Evolutionary conservation across 179 eudicot species (phyloP).

Genomic region (Vitellaria paradoxa): DNA sequence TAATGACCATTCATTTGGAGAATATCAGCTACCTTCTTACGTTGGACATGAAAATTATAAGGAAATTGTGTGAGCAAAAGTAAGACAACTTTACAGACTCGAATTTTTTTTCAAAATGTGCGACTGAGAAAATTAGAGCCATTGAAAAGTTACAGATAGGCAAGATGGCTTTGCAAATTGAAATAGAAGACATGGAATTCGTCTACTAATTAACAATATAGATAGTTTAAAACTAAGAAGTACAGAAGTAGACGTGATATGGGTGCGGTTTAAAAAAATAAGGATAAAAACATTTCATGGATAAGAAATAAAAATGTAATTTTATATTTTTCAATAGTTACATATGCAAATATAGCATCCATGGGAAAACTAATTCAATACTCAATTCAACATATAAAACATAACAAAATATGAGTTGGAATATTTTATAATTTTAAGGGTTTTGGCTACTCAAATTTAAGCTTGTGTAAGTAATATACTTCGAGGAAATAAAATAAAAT

Average conservation of each 20-base stretch:
- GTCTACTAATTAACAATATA: not conserved
- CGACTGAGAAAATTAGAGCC: not conserved
- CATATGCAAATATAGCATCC: not conserved
- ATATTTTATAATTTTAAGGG: no score
- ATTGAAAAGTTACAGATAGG: not conserved
- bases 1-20: not conserved
- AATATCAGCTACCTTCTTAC: not conserved
- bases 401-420: no score
- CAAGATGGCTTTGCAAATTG: not conserved
- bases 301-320: no score
- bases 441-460: no score
- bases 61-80: not conserved
- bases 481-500: not conserved
- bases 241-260: no score
- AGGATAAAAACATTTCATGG: no score
- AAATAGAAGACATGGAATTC: not conserved
- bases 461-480: not conserved
- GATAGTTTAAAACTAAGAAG: not conserved
- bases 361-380: no score
- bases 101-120: not conserved
- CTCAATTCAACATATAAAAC: no score
- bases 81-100: not conserved
- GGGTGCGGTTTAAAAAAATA: no score
- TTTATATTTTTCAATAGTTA: not conserved
- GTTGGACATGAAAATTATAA: not conserved